phyloP scores from a whole-genome alignment of 2,329 filamentous ascomycete species.

The Apiospora marii region DNA sequence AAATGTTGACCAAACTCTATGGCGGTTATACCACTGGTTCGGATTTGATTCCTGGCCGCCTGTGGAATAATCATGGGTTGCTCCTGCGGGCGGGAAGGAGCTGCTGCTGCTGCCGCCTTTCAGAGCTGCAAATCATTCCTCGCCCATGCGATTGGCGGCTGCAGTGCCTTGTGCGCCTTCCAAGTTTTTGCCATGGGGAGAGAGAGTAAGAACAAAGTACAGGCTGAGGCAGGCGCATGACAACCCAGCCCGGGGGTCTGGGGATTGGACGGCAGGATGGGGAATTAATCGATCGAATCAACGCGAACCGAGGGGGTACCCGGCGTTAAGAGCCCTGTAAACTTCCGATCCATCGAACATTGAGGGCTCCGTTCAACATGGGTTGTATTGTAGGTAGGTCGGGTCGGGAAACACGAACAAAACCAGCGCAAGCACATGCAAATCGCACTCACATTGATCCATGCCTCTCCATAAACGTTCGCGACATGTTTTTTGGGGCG shows the following conservation, averaged over 20 bases:
- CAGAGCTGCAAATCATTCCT: neutral
- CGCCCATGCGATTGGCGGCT: constrained; percentile 13
- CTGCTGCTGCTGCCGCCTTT: neutral
- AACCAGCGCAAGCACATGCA: constrained; percentile 8
- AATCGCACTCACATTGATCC: constrained; percentile 11
- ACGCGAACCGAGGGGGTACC: neutral
- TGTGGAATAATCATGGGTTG: constrained; percentile 1
- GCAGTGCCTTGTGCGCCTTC: neutral
- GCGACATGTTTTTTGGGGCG: neutral
- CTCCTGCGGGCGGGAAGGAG: neutral
- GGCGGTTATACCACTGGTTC: constrained; percentile 2
- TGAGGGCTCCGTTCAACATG: neutral
- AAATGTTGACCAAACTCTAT: constrained; percentile 19
- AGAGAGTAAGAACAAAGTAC: neutral
- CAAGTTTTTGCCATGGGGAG: neutral
- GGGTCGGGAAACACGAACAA: neutral
- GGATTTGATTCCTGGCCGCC: neutral
- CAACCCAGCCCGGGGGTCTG: neutral
- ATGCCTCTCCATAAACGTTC: constrained; percentile 16
- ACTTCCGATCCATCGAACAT: neutral
- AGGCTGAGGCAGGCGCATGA: neutral
- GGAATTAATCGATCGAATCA: constrained; percentile 9
- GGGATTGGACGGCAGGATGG: neutral
- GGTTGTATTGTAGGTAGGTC: neutral
- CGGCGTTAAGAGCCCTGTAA: neutral